phyloP scores from a whole-genome alignment of 2,329 filamentous ascomycete species.

The Davidsoniella eucalypti region DNA sequence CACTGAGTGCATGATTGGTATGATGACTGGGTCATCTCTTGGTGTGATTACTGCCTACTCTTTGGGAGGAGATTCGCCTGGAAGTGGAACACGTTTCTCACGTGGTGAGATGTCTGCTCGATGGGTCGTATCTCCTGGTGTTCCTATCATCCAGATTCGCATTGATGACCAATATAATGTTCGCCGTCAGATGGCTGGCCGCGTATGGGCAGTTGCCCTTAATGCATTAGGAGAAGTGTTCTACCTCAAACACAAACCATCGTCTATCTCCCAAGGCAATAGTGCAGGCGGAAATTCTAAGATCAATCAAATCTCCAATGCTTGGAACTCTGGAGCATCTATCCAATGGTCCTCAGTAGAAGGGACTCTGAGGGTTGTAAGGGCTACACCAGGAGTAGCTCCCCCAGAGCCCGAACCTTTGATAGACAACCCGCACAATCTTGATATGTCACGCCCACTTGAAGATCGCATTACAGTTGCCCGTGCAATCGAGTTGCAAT shows the following conservation, averaged over 20 bases:
- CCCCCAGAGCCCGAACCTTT: constrained; percentile 29
- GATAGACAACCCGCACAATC: neutral
- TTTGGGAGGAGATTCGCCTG: constrained; percentile 37
- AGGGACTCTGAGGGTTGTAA: constrained; percentile 53
- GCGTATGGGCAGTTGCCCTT: constrained; percentile 81
- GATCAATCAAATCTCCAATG: constrained; percentile 42
- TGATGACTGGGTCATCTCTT: constrained; percentile 67
- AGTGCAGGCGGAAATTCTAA: constrained; percentile 28
- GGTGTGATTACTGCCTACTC: constrained; percentile 74
- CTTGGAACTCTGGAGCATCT: constrained; percentile 67
- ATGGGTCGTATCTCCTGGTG: constrained; percentile 82
- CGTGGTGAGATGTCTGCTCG: constrained; percentile 70
- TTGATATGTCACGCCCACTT: constrained; percentile 27
- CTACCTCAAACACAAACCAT: constrained; percentile 60
- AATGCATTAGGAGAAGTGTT: constrained; percentile 89
- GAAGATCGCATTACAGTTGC: constrained; percentile 63
- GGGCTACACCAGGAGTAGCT: constrained; percentile 51
- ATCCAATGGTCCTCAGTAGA: constrained; percentile 72
- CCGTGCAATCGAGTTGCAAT: constrained; percentile 60
- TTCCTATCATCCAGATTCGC: constrained; percentile 71
- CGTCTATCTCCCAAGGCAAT: constrained; percentile 20
- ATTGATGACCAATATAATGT: constrained; percentile 70
- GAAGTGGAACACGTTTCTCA: constrained; percentile 37
- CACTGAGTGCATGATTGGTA: constrained; percentile 64
- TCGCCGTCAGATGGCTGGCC: constrained; percentile 49